phyloP scores from a whole-genome alignment of 2,329 filamentous ascomycete species.

The Beauveria brongniartii region DNA sequence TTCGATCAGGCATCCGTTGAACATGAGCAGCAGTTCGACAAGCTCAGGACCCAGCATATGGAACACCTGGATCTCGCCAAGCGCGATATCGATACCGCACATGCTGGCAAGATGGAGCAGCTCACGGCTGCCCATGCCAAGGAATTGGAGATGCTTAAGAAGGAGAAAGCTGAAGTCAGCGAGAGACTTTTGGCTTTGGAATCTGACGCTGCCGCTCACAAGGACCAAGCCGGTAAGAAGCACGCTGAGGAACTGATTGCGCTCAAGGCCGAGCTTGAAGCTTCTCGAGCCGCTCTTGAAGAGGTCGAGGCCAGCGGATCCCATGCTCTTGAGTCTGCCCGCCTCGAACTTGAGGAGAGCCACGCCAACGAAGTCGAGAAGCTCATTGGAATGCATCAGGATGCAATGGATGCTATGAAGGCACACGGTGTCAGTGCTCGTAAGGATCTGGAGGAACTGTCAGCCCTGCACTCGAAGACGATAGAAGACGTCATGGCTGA shows the following conservation, averaged over 20 bases:
- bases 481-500: slow-evolving; percentile 32
- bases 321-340: slow-evolving; percentile 37
- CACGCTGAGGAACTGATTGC: slow-evolving; percentile 29
- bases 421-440: slow-evolving; percentile 28
- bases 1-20: not conserved
- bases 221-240: slow-evolving; percentile 20
- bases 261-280: slow-evolving; percentile 27
- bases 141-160: slow-evolving; percentile 23
- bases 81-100: not conserved
- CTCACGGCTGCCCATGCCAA: slow-evolving; percentile 16
- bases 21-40: slow-evolving; percentile 1
- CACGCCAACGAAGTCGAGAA: slow-evolving; percentile 41
- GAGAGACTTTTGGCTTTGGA: slow-evolving; percentile 22
- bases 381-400: slow-evolving; percentile 33
- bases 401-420: slow-evolving; percentile 34
- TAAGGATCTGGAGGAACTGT: slow-evolving; percentile 37
- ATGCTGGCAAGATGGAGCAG: not conserved
- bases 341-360: slow-evolving; percentile 36
- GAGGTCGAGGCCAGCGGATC: slow-evolving; percentile 35
- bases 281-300: slow-evolving; percentile 37
- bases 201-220: slow-evolving; percentile 16
- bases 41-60: not conserved
- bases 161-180: slow-evolving; percentile 23
- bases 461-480: slow-evolving; percentile 28
- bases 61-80: slow-evolving; percentile 2